Evolutionary conservation across 768 basidiomycete species (phyloP), one percentile per base, ranked within the genome.

Genomic region (Mycena haematopus): DNA sequence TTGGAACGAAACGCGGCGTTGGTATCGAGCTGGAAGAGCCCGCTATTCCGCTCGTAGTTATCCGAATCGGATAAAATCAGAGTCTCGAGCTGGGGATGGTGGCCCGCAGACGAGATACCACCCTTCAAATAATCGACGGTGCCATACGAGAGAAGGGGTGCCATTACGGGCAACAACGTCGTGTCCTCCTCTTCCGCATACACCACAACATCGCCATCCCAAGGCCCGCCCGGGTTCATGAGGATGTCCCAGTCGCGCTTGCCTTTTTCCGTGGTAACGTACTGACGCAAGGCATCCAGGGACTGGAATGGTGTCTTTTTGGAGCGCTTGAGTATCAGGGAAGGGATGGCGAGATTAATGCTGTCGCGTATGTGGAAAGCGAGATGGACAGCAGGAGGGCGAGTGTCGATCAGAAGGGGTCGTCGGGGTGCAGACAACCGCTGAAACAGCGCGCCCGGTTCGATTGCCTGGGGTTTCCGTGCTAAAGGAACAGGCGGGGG

Each of bases 301-400:
- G 82, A 82, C 57, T 84, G 86, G 67, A 92, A 85, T 2, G 84
- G 86, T 2, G 89, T 85, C 71, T 91, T 92, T 63, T 86, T 82
- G 65, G 84, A 89, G 21, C 95, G 88, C 74, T 94, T 95, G 68
- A 95, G 86, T 70, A 97, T 94, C 70, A 97, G 86, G 25, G 92
- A 91, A 0, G 95, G 95, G 45, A 97, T 91, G 33, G 90, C 90
- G 51, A 97, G 82, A 75, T 95, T 95, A 62, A 94, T 84, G 73
- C 89, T 91, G 66, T 86, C 78, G 40, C 79, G 72, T 54, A 97
- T 75, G 73, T 88, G 92, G 58, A 81, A 82, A 3, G 85, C 77
- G 36, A 88, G 79, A 76, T 87, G 93, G 11, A 86, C 79, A 1
- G 84, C 79, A 21, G 87, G 80, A 4, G 91, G 86, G 5, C 95